Evolutionary conservation across 2,329 filamentous ascomycete genomes (phyloP), one percentile per base, ranked within the genome.

Genomic region (Phoma sp.): DNA sequence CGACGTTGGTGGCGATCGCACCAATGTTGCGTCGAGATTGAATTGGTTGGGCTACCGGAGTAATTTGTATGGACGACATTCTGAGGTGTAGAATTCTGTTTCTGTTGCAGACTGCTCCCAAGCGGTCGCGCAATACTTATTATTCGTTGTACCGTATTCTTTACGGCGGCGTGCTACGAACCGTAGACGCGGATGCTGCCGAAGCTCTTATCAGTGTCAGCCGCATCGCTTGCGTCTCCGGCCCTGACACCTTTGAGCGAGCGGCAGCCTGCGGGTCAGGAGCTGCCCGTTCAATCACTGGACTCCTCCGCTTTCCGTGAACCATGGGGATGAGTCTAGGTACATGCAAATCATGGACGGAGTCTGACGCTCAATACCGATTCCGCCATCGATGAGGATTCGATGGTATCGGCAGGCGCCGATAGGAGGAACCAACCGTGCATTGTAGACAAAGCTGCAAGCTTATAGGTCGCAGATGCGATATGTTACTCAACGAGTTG

Each of bases 31-130:
- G 41, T 10, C 40, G 57, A 22, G 57, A 57, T 9, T 47, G 36
- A 23, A 39, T 23, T 7, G 40, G 25, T 18, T 49, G 47, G 9
- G 53, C 36, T 9, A 59, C 37, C n/a, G 57, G 53, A 23, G 41
- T 46, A 13, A 59, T 52, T 47, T 57, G 39, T 37, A 59, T 59
- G 22, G 54, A 53, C 24, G 54, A 53, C 52, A 55, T 55, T 11
- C n/a, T 45, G 30, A 13, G 4, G 1, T 50, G 4, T 24, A n/a
- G 33, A 7, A 13, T 6, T 41, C n/a, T 25, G 18, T 14, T 23
- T 25, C 23, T 50, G 22, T 23, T 36, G 23, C 2, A 22, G 14
- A 27, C n/a, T 6, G n/a, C 5, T 9, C 25, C 22, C 18, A 14
- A 23, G 52, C 32, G 7, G 36, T 22, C 10, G 36, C 14, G 11